Evolutionary conservation across 2,329 filamentous ascomycete species (phyloP).

Genomic region (Dactylonectria macrodidyma): DNA sequence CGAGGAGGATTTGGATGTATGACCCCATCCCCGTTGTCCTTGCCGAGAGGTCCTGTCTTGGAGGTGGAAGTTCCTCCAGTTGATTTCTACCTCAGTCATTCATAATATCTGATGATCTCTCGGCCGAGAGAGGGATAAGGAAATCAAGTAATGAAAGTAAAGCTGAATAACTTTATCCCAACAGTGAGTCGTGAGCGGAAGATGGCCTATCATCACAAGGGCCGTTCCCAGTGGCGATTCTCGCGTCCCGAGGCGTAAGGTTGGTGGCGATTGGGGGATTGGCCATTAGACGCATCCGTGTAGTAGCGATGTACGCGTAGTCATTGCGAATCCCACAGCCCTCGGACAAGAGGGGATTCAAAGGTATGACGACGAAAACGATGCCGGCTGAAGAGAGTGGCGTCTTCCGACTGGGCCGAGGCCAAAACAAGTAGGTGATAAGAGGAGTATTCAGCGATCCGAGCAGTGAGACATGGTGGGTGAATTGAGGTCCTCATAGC

Average conservation of each 20-base stretch:
- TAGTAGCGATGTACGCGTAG: constrained; percentile 7
- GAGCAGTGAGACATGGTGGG: not conserved
- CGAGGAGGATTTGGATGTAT: constrained; percentile 25
- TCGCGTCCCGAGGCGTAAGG: not conserved
- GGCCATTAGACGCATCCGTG: not conserved
- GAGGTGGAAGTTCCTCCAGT: not conserved
- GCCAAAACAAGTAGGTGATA: not conserved
- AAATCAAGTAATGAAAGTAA: constrained; percentile 23
- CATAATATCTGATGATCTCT: constrained; percentile 20
- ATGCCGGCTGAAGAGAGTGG: constrained; percentile 3
- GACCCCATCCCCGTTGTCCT: constrained; percentile 16
- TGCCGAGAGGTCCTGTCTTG: not conserved
- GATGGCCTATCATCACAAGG: not conserved
- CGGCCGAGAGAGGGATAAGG: constrained; percentile 4
- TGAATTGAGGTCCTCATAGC: not conserved
- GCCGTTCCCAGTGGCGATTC: not conserved
- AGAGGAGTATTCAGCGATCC: not conserved
- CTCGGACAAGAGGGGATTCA: constrained; percentile 4
- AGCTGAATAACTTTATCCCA: constrained; percentile 35
- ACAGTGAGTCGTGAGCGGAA: not conserved
- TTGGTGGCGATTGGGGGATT: not conserved
- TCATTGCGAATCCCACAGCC: constrained; percentile 8
- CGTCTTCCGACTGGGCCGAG: constrained; percentile 13
- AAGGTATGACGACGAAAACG: constrained; percentile 7
- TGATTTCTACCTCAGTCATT: constrained; percentile 24